A percentile compares a stretch with the other conserved stretches of the same genome.
Evolutionary conservation across 768 basidiomycete genomes (phyloP).

Genomic region (button mushroom (Agaricus bisporus)): DNA sequence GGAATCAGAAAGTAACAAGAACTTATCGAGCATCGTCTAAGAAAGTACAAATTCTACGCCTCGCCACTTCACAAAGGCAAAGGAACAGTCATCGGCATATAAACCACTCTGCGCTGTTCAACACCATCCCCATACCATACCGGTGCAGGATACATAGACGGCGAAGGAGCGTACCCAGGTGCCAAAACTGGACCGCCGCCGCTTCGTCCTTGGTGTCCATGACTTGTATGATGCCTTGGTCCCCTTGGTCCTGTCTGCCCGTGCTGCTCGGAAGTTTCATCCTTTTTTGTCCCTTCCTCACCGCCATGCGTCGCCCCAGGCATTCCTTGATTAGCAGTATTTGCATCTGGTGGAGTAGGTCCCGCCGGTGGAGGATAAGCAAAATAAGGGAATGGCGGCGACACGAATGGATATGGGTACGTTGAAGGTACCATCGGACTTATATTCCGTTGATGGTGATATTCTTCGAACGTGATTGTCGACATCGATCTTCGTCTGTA

Average conservation of each 20-base stretch:
- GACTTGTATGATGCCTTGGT: neutral
- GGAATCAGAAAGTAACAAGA: too few species aligned
- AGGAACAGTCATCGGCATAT: conserved; percentile 1
- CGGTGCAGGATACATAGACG: neutral
- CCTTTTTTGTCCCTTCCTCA: neutral
- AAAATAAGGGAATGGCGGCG: conserved; percentile 5
- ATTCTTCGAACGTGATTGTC: conserved; percentile 9
- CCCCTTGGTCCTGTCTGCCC: neutral
- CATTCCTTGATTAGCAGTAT: conserved; percentile 3
- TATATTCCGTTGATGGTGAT: conserved; percentile 4
- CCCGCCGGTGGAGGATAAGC: conserved; percentile 1
- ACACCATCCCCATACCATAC: neutral
- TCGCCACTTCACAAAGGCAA: too few species aligned
- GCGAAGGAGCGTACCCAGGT: neutral
- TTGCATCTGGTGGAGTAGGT: neutral
- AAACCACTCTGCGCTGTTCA: neutral
- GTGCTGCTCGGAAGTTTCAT: neutral
- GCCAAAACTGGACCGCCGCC: neutral
- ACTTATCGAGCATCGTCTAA: too few species aligned
- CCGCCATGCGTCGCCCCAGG: neutral
- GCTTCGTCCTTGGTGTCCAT: too few species aligned
- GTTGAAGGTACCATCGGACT: conserved; percentile 5
- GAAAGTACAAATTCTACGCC: too few species aligned
- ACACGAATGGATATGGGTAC: conserved; percentile 3
- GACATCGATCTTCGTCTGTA: conserved; percentile 5